Base-by-base conservation (phyloP, 768 basidiomycete genomes). In the Peribolospora baueri region DNA sequence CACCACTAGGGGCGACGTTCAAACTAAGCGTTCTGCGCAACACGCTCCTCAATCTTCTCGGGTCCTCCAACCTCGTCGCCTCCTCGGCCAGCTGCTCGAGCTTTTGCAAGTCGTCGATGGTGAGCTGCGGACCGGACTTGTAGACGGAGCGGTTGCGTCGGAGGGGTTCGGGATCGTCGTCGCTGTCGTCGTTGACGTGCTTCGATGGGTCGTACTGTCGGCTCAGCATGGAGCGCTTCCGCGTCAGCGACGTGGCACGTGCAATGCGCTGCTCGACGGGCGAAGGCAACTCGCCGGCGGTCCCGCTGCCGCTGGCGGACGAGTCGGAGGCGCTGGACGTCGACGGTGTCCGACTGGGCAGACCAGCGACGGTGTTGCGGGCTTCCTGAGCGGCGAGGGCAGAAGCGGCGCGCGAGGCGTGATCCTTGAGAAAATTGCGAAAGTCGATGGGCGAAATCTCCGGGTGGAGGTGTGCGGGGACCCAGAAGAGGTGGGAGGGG, bases 371-470 rank as follows among this genome's bases (percentile, higher is more conserved):
- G 42, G 60, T 56, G 0, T 40, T 58, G 48, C 56, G 54, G 3
- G 60, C 62, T 53, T 61, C 51, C 10, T 62, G 61, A 10, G 43
- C 49, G 5, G 42, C 55, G 49, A 54, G 49, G 11, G 46, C 43
- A 2, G 65, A 65, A 54, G 66, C 61, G 4, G 63, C 54, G 43
- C 80, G 76, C 25, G 25, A 25, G 8, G 87, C 76, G 69, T 97
- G 93, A 62, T 91, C 84, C 67, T 88, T 84, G 61, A 98, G 77
- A 66, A 98, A 95, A 8, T 80, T 82, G 52, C 85, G 77, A 68
- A 98, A 98, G 68, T 97, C 88, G 50, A 79, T 82, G 36, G 93
- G 93, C 0, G 90, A 91, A 64, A 98, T 84, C 71, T 98, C 93
- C 40, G 93, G 93, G 66, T 97, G 93, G 42, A 95, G 73, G 56